A percentile compares a stretch with the other conserved stretches of the same genome.
phyloP scores from a whole-genome alignment of 2,329 filamentous ascomycete genomes.

The Elsinoe fawcettii region DNA sequence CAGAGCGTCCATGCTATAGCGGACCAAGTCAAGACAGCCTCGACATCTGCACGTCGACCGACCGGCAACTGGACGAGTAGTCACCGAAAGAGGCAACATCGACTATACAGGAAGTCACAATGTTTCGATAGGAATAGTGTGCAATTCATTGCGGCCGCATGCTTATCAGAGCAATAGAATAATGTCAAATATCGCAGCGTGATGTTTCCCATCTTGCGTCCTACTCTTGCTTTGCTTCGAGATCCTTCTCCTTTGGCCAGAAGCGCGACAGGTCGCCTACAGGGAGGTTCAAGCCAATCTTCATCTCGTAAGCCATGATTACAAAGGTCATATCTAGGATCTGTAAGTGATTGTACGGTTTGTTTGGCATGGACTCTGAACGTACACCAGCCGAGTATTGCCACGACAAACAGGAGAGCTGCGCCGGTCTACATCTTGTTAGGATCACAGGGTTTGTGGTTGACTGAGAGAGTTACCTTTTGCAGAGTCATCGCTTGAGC shows the following conservation, averaged over 20 bases:
- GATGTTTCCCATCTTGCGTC: not conserved
- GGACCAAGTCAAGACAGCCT: no score
- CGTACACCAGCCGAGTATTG: slow-evolving; percentile 44
- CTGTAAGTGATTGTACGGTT: no score
- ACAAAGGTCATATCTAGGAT: slow-evolving; percentile 48
- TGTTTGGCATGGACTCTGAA: no score
- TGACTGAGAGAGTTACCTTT: slow-evolving; percentile 32
- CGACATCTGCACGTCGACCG: no score
- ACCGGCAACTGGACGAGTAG: no score
- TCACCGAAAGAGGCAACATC: no score
- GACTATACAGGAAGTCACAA: no score
- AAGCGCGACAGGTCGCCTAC: slow-evolving; percentile 46
- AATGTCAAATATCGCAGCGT: no score
- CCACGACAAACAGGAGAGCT: slow-evolving; percentile 39
- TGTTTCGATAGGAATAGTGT: no score
- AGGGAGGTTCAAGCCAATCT: slow-evolving; percentile 41
- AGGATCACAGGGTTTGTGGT: not conserved
- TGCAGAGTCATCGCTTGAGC: slow-evolving; percentile 37
- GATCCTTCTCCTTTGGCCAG: slow-evolving; percentile 30
- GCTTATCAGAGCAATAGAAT: no score
- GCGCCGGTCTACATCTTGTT: slow-evolving; percentile 28
- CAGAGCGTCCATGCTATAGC: no score
- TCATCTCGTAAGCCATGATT: slow-evolving; percentile 48
- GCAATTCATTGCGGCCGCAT: no score
- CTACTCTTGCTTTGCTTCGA: slow-evolving; percentile 7